A percentile compares a stretch with the other conserved stretches of the same genome.
Evolutionary conservation across 768 basidiomycete species (phyloP).

Genomic region (Suillus fuscotomentosus): DNA sequence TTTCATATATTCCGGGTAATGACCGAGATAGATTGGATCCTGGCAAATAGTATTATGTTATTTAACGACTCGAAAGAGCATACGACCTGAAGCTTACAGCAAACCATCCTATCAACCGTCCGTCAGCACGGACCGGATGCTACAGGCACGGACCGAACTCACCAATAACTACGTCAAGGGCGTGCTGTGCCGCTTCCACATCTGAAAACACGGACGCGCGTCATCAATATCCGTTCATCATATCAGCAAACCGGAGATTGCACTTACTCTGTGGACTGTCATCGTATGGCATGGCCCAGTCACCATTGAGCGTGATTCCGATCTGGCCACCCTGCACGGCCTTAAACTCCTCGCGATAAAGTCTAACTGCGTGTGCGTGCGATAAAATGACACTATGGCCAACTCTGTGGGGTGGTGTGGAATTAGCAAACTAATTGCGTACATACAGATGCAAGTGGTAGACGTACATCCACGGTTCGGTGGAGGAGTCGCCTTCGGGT

Average conservation of each 20-base stretch:
- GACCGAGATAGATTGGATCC: constrained; percentile 72
- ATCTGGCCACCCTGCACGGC: constrained; percentile 60
- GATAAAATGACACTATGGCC: constrained; percentile 67
- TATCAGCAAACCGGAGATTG: not conserved
- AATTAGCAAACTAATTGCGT: not conserved
- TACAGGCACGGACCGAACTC: constrained; percentile 31
- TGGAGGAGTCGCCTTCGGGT: constrained; percentile 60
- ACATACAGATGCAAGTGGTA: constrained; percentile 4
- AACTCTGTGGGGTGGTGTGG: constrained; percentile 42
- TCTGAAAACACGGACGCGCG: constrained; percentile 38
- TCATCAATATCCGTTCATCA: not conserved
- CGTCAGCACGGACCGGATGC: constrained; percentile 21
- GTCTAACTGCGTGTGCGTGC: constrained; percentile 64
- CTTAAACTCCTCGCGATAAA: constrained; percentile 69
- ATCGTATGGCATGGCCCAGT: constrained; percentile 75
- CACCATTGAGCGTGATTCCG: constrained; percentile 79
- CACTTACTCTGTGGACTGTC: constrained; percentile 62
- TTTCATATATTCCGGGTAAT: constrained; percentile 60
- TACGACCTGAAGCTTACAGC: constrained; percentile 38
- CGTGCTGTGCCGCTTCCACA: constrained; percentile 66
- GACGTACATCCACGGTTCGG: constrained; percentile 69
- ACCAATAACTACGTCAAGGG: constrained; percentile 73
- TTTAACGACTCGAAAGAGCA: not conserved
- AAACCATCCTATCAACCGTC: constrained; percentile 46
- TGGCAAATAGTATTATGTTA: constrained; percentile 11